Base-by-base conservation (phyloP, 371 early-diverging fungal genomes). In the Mucor plumbeus region DNA sequence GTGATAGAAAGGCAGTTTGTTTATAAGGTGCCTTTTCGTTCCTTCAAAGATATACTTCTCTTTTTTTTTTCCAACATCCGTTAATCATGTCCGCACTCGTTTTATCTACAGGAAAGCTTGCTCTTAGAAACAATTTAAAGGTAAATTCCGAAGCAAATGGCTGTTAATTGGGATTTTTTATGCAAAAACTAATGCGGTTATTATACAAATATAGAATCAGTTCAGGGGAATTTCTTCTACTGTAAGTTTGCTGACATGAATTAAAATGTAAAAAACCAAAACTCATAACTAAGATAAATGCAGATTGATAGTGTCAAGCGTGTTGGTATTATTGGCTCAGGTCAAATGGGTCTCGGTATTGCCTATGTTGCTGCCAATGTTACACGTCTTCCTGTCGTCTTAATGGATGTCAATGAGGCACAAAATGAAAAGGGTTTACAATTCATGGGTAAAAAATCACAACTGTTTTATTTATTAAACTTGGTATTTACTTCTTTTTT, bases 311-410 rank as follows among this genome's bases (percentile, higher is more conserved):
- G 76, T 48, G 80, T 89, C 40, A 86, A 87, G 71, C 77, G 81
- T 35, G 78, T 94, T 43, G 91, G 92, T 69, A 88, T 94, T 44
- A 84, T 94, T 60, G 94, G 94, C 55, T 86, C 93, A 7, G 94
- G 94, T 7, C 94, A 94, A 80, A 94, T 94, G 94, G 96, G 99
- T 34, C 79, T 92, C 57, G 99, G 99, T 41, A 99, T 99, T 71
- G 98, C 95, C 7, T 90, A 94, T 59, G 99, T 99, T n/a, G 89
- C 94, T 39, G 97, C 97, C 34, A 88, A 90, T 44, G 85, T 90
- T 5, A 91, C 97, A 59, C 88, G 92, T 72, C 76, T 92, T 31
- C 89, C 90, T 31, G 94, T 95, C 3, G 76, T 92, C 40, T 70
- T 96, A 55, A 79, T 95, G 82, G 99, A 99, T 79, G 77, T 94